These are phyloP conservation scores for Dendrobium officinale DNA, from an alignment of 106 monocot species.

Conservation along the genomic window DNA sequence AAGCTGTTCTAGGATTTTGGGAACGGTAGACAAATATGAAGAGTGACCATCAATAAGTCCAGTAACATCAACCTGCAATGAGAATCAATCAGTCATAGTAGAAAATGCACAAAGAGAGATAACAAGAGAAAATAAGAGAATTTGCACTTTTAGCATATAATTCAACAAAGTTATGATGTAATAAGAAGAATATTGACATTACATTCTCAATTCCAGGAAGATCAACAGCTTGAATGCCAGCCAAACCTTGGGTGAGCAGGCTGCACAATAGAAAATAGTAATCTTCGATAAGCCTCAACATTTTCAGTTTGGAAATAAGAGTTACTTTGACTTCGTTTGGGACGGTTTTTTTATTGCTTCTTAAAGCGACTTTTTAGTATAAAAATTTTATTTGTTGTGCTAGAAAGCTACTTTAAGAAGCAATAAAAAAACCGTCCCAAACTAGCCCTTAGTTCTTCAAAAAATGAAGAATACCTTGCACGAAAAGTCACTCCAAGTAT, in stretches of 20 bases:
- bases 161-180: too few species aligned
- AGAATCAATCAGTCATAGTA: neutral
- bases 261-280: slow-evolving; percentile 23
- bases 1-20: slow-evolving; percentile 48
- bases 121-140: neutral
- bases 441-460: too few species aligned
- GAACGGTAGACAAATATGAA: slow-evolving; percentile 38
- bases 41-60: slow-evolving; percentile 60
- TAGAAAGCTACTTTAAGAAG: too few species aligned
- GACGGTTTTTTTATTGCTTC: too few species aligned
- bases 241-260: slow-evolving; percentile 68
- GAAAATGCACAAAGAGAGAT: neutral
- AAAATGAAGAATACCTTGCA: slow-evolving; percentile 45
- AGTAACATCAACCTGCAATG: slow-evolving; percentile 61
- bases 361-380: too few species aligned
- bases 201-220: slow-evolving; percentile 72
- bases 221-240: slow-evolving; percentile 70
- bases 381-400: too few species aligned
- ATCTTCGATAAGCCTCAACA: neutral
- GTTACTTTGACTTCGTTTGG: neutral
- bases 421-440: too few species aligned
- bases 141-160: too few species aligned
- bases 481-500: slow-evolving; percentile 72
- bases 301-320: neutral
- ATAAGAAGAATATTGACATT: neutral